Evolutionary conservation across 2,329 filamentous ascomycete genomes (phyloP), one percentile per base, ranked within the genome.

Genomic region (Paraconiothyrium brasiliense): DNA sequence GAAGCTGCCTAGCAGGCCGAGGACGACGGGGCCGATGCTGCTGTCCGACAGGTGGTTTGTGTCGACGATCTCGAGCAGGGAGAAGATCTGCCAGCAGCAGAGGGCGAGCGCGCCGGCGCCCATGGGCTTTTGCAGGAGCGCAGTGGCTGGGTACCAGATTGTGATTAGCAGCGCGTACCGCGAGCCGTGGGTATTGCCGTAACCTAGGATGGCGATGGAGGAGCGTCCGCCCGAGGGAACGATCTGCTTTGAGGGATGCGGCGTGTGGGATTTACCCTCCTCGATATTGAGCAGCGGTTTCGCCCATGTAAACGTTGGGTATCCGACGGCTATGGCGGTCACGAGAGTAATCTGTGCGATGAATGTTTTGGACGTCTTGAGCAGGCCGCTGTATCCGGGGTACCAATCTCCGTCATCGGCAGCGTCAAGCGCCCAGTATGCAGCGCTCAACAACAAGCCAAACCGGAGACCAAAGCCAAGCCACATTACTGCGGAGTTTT

Each of bases 121-220:
- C 92, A 99, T 96, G 16, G 95, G 95, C 77, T 98, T 98, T 65
- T 94, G 91, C 30, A 98, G 85, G 8, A 97, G 85, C 57, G 93
- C 87, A 60, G 93, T 87, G 0, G 89, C 91, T 9, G 92, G 85
- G 30, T 92, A 85, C 78, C 96, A 89, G 74, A 94, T 93, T 67
- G 92, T 84, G 2, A 93, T 86, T 7, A 98, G 85, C 37, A 98
- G 84, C 67, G 97, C 89, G 79, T 96, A 98, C 32, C 94, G 90
- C 0, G 92, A 91, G 60, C 95, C 95, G 73, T 97, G 90, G n/a
- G 92, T 88, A 74, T 99, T 99, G 66, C 90, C 92, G 79, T 96
- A 98, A 48, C 95, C 95, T 20, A 97, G 86, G 62, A 97, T 91
- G 35, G 91, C 92, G 62, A 97, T 88, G 4, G 83, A 69, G 0